phyloP scores from a whole-genome alignment of 2,329 filamentous ascomycete genomes.

The Sporothrix protearum region DNA sequence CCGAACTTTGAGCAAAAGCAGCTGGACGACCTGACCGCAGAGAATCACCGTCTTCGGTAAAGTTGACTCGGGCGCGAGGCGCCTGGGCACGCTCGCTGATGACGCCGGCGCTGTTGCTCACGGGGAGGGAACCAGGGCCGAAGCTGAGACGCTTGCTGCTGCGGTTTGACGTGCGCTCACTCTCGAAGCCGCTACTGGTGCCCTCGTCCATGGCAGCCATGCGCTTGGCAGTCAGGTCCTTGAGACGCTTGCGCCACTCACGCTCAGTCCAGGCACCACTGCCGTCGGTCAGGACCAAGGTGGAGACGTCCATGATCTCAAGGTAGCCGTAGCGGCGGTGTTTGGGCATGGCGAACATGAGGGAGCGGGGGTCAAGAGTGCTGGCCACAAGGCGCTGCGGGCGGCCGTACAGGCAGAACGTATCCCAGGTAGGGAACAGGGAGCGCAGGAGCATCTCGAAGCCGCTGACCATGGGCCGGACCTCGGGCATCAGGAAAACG shows the following conservation, averaged over 20 bases:
- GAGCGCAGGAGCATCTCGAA: slow-evolving; percentile 95
- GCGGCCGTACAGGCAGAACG: slow-evolving; percentile 85
- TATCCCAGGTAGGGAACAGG: slow-evolving; percentile 90
- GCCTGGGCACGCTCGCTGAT: slow-evolving; percentile 21
- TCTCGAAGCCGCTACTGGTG: slow-evolving; percentile 37
- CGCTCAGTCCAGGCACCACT: slow-evolving; percentile 76
- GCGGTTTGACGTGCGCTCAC: slow-evolving; percentile 55
- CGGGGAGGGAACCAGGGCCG: slow-evolving; percentile 35
- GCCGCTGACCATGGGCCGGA: slow-evolving; percentile 83
- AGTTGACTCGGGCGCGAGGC: slow-evolving; percentile 47
- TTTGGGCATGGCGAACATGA: slow-evolving; percentile 98
- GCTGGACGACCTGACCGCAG: slow-evolving; percentile 53
- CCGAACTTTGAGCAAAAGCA: slow-evolving; percentile 42
- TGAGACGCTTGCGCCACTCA: slow-evolving; percentile 85
- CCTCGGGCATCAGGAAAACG: slow-evolving; percentile 96
- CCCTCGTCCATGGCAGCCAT: slow-evolving; percentile 64
- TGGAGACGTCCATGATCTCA: slow-evolving; percentile 79
- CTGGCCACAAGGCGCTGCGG: slow-evolving; percentile 84
- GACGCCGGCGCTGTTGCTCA: slow-evolving; percentile 27
- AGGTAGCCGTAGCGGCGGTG: slow-evolving; percentile 85
- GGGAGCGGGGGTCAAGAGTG: slow-evolving; percentile 75
- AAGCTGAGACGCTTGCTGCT: slow-evolving; percentile 57
- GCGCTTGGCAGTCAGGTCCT: slow-evolving; percentile 77
- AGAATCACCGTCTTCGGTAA: slow-evolving; percentile 53
- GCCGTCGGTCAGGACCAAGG: slow-evolving; percentile 72